Evolutionary conservation across 2,329 filamentous ascomycete genomes (phyloP), one percentile per base, ranked within the genome.

Genomic region (Lojkania enalia): DNA sequence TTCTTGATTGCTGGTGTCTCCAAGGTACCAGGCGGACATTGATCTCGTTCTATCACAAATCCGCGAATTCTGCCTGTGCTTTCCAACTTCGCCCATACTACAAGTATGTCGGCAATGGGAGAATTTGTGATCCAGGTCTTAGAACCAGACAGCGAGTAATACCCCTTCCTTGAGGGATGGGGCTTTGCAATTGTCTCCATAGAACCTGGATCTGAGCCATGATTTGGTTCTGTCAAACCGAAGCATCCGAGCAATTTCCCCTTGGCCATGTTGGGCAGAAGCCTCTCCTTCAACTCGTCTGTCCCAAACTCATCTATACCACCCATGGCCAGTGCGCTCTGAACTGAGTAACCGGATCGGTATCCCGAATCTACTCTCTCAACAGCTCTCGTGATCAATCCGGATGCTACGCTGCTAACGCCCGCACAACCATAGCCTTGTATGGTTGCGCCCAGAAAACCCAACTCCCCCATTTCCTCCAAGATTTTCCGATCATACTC

Each of bases 111-210:
- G 1, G 90, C 83, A 58, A 96, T 95, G 3, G 90, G 90, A 5
- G 88, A 92, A 71, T 96, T 96, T 12, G 90, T 96, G 67, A 96
- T 96, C 90, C 90, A 96, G 0, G 91, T 96, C 77, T 96, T 96
- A 38, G 87, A 76, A 1, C 90, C 90, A 35, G 85, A 89, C 25
- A 96, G 73, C 32, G 84, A 81, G 59, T 86, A 87, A 69, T 90
- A 89, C 1, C 90, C 90, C 63, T 88, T 86, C 76, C 91, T 91
- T 5, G 82, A 85, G 4, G 90, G 88, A 66, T 96, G 90, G 37
- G 85, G 84, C 66, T 85, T 89, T n/a, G 90, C 91, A 7, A 81
- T 79, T 4, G 86, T 90, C 77, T 96, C 90, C 89, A 96, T 92
- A 25, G 86, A 88, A 12, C 90, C 90, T 4, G 90, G 90, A 65